Evolutionary conservation across 2,329 filamentous ascomycete species (phyloP), one percentile per base, ranked within the genome.

Genomic region (Apiospora koreana): DNA sequence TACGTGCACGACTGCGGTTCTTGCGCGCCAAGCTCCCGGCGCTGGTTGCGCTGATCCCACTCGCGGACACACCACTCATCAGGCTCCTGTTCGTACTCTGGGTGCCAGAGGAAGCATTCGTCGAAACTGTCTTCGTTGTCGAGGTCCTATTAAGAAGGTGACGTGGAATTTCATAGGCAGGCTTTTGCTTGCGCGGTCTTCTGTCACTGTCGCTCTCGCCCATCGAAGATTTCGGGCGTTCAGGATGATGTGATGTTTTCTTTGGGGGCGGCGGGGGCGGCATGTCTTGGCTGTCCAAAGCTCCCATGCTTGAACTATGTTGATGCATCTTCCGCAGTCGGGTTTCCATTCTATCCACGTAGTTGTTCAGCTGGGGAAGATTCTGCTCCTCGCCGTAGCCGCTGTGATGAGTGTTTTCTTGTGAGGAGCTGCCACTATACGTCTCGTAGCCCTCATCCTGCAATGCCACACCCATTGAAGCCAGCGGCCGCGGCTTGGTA

Each of bases 1-100:
- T 94, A 73, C 89, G 88, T 21, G 91, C 86, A 72, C 91, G 81
- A 78, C 74, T 81, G 77, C 86, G 81, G 77, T 91, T 92, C 77
- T 93, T 93, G 72, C 95, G 90, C 41, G 94, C 95, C 73, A 97
- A 89, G 81, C 95, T 98, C 69, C 95, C 96, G 21, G 96, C 96
- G 81, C 96, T 98, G 21, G 96, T 98, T 67, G 94, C 93, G 80
- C 95, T 98, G 81, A 98, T 94, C 16, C 89, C 95, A 67, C 95
- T 91, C 0, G 96, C 96, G 68, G 96, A 98, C 68, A 89, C 87
- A 3, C 95, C 96, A 79, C 95, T 98, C 95, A 98, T 98, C 58
- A 99, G 81, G 76, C 94, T 98, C 75, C 92, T 90, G 75, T 92
- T 91, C 21, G 94, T 98, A 79, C 90, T 91, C 75, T 93, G 90